Evolutionary conservation across 1,284 basidiomycete species (phyloP).

Genomic region (Coriolopsis trogii): DNA sequence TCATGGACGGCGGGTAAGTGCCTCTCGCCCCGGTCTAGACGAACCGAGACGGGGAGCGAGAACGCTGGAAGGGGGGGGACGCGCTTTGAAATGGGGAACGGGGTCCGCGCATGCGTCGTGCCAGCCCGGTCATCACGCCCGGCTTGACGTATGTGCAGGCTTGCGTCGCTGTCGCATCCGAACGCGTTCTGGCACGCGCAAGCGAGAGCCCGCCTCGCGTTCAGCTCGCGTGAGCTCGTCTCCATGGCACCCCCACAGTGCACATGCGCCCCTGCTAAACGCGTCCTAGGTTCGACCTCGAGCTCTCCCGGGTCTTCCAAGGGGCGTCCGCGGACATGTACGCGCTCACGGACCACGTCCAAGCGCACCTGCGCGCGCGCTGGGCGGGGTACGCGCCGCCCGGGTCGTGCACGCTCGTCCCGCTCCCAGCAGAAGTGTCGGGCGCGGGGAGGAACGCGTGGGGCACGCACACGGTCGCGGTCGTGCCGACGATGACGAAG

Average conservation of each 20-base stretch:
- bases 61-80: not conserved
- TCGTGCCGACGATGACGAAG: slow-evolving; percentile 27
- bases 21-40: not conserved
- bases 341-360: slow-evolving; percentile 15
- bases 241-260: not conserved
- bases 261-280: not conserved
- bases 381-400: slow-evolving; percentile 23
- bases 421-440: slow-evolving; percentile 8
- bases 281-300: slow-evolving; percentile 19
- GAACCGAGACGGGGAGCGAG: not conserved
- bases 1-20: slow-evolving; percentile 30
- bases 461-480: slow-evolving; percentile 15
- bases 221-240: not conserved
- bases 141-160: not conserved
- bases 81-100: not conserved
- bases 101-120: too few relatives aligned
- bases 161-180: not conserved
- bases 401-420: slow-evolving; percentile 21
- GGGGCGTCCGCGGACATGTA: slow-evolving; percentile 4
- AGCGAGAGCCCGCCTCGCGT: not conserved
- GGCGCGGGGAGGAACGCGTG: slow-evolving; percentile 4
- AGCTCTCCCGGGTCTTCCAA: slow-evolving; percentile 19
- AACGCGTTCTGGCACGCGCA: not conserved
- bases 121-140: too few relatives aligned
- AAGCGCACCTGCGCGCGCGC: slow-evolving; percentile 10